phyloP scores from a whole-genome alignment of 2,329 filamentous ascomycete genomes.

The Pseudocercospora vitis region DNA sequence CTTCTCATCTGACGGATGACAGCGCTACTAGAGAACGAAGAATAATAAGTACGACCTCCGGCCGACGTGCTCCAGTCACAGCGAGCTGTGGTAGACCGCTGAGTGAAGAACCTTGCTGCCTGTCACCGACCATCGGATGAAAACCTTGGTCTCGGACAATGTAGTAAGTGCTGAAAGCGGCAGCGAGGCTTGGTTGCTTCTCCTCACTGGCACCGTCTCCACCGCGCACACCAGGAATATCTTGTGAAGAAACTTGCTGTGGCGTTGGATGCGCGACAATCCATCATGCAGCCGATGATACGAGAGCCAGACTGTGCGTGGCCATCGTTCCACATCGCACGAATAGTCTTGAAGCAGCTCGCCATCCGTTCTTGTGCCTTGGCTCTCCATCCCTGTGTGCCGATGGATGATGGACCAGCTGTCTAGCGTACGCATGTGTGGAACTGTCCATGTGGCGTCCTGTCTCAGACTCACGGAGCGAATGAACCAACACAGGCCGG shows the following conservation, averaged over 20 bases:
- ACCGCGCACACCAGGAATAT: neutral
- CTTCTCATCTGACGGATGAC: slow-evolving; percentile 6
- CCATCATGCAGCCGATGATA: slow-evolving; percentile 1
- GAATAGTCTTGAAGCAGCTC: neutral
- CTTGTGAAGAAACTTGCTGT: neutral
- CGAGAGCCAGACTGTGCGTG: neutral
- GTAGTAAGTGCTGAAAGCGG: neutral
- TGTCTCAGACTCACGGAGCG: slow-evolving; percentile 21
- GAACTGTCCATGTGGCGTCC: slow-evolving; percentile 13
- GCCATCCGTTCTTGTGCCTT: slow-evolving; percentile 1
- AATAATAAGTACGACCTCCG: neutral
- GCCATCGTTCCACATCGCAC: neutral
- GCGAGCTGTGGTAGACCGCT: neutral
- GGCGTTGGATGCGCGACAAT: neutral
- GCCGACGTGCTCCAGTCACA: slow-evolving; percentile 1
- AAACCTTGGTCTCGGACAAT: slow-evolving; percentile 1
- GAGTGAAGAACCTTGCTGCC: neutral
- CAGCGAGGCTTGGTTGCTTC: neutral
- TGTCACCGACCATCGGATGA: neutral
- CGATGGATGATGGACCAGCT: slow-evolving; percentile 7
- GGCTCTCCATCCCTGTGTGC: slow-evolving; percentile 1
- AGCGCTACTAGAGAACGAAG: neutral
- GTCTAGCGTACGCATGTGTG: slow-evolving; percentile 2
- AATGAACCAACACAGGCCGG: slow-evolving; percentile 13
- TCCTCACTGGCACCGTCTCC: neutral